phyloP scores from a whole-genome alignment of 1,139 yeast genomes.

The Pichia terricola region DNA sequence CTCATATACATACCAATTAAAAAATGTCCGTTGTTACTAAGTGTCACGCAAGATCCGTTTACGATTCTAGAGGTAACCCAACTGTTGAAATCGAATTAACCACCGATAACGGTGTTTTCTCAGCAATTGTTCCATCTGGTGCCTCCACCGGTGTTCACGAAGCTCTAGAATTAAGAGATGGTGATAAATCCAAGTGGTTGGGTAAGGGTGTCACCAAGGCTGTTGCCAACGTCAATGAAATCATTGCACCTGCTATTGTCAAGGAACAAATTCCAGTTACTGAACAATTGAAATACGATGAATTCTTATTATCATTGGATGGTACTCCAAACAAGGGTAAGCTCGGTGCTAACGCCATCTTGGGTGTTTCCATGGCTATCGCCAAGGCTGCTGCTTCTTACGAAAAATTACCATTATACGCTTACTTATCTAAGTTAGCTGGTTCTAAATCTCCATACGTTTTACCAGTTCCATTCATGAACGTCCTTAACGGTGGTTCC shows the following conservation, averaged over 20 bases:
- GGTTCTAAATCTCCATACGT: conserved; percentile 64
- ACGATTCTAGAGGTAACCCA: conserved; percentile 98
- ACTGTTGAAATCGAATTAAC: conserved; percentile 90
- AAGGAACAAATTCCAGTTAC: conserved; percentile 64
- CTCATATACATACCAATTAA: background rate
- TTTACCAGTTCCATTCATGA: conserved; percentile 93
- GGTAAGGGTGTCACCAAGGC: conserved; percentile 96
- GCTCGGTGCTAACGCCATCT: conserved; percentile 92
- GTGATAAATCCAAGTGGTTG: conserved; percentile 86
- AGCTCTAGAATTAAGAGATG: conserved; percentile 93
- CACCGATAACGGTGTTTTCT: conserved; percentile 80
- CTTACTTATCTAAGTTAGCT: conserved; percentile 70
- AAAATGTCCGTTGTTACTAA: conserved; percentile 32
- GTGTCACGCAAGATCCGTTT: conserved; percentile 83
- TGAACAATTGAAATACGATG: conserved; percentile 74
- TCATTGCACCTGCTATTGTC: conserved; percentile 82
- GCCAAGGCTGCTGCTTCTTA: conserved; percentile 95
- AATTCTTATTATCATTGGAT: conserved; percentile 67
- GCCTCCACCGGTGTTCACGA: conserved; percentile 94
- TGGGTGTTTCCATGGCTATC: conserved; percentile 89
- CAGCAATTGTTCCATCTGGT: conserved; percentile 94
- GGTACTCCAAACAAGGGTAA: conserved; percentile 93
- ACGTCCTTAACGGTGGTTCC: conserved; percentile 97
- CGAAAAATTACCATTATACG: conserved; percentile 78
- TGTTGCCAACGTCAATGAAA: conserved; percentile 79